Evolutionary conservation across 108 stramenopile genomes (phyloP), one percentile per base, ranked within the genome.

Genomic region (Parmales sp.): DNA sequence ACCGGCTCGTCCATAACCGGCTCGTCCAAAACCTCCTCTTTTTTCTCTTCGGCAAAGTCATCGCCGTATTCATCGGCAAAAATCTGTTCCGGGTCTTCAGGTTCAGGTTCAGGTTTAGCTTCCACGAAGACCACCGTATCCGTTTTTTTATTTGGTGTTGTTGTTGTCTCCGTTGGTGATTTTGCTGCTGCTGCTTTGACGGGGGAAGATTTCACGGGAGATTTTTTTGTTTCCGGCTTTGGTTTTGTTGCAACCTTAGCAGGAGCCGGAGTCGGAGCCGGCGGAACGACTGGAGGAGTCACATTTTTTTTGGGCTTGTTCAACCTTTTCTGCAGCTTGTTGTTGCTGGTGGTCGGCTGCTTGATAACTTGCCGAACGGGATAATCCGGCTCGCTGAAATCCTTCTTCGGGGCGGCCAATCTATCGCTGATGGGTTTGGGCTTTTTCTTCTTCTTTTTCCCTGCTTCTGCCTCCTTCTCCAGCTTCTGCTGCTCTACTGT

Each of bases 1-100:
- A 48, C 0, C 22, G 46, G 46, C 46, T 48, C 46, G 46, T 48
- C 46, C 19, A 13, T 43, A 43, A 48, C 23, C 2, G 46, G 46
- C 46, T 48, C 16, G 5, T 48, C 46, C 19, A 48, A 23, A 23
- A 23, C 3, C 46, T 48, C 46, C 22, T 6, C 46, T 48, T 48
- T 48, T 23, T 48, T 48, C 46, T 48, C 46, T 48, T 48, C 46
- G 3, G n/a, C 54, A 31, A 60, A 60, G 54, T 60, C 54, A 34
- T 60, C 54, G 11, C 18, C 54, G 31, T 19, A 28, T 6, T 60
- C 29, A 20, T 60, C 41, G 41, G 41, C 41, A 8, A 43, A n/a
- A n/a, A n/a, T n/a, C n/a, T n/a, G n/a, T n/a, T n/a, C n/a, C n/a
- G n/a, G n/a, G n/a, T n/a, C 41, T 43, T 43, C 41, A 11, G 11